phyloP scores from a whole-genome alignment of 202 grass and related monocot genomes.

The Alloteropsis angusta region DNA sequence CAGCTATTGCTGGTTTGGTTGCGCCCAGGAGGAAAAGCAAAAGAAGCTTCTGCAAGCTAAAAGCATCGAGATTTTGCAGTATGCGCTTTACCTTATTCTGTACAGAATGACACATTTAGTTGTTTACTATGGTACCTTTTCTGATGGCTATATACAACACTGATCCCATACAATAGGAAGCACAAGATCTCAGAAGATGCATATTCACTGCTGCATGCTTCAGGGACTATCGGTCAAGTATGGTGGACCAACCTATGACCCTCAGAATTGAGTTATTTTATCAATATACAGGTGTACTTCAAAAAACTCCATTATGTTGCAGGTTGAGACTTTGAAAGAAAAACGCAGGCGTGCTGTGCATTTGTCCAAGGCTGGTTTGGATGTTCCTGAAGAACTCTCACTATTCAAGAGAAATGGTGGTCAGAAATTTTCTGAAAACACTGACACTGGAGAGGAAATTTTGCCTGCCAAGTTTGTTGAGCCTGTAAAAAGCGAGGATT shows the following conservation, averaged over 20 bases:
- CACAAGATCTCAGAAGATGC: slow-evolving; percentile 69
- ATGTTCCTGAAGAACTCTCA: slow-evolving; percentile 56
- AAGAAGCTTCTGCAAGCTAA: slow-evolving; percentile 61
- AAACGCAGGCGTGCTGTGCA: slow-evolving; percentile 58
- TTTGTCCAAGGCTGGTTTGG: slow-evolving; percentile 68
- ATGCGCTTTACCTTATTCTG: slow-evolving; percentile 25
- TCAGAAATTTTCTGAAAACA: slow-evolving; percentile 20
- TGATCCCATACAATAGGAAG: slow-evolving; percentile 42
- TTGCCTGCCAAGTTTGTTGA: slow-evolving; percentile 4
- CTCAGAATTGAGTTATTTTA: background rate
- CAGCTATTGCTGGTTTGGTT: slow-evolving; percentile 1
- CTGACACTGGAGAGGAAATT: slow-evolving; percentile 16
- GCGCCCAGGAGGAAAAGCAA: slow-evolving; percentile 63
- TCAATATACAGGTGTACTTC: background rate
- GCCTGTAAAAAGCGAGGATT: slow-evolving; percentile 14
- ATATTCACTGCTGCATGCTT: slow-evolving; percentile 65
- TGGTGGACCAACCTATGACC: background rate
- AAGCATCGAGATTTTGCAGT: slow-evolving; percentile 73
- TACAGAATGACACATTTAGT: slow-evolving; percentile 6
- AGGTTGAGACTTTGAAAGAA: slow-evolving; percentile 88
- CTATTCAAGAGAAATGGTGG: slow-evolving; percentile 48
- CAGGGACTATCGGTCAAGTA: slow-evolving; percentile 89
- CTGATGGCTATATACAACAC: slow-evolving; percentile 7
- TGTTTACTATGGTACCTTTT: background rate
- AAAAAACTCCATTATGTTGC: slow-evolving; percentile 8